Conservation (phyloP, 768 basidiomycete species). For the Boletus huronensis region DNA sequence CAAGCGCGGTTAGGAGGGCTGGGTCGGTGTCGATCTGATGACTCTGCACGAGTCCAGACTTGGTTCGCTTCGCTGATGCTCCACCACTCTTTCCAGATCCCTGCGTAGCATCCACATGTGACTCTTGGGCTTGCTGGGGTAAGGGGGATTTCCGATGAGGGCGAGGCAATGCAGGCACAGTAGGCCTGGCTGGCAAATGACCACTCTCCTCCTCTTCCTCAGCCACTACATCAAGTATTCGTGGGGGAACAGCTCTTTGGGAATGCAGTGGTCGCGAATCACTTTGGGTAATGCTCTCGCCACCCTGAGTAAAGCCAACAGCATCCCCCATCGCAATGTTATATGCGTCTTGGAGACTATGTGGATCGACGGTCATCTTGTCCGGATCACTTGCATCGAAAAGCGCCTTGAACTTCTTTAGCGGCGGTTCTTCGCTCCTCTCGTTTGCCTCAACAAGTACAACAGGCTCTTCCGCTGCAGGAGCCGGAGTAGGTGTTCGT, state of each 20-base stretch:
- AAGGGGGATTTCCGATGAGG: constrained; percentile 1
- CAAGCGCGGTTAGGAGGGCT: constrained; percentile 68
- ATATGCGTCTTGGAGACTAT: constrained; percentile 11
- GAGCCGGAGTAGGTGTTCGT: constrained; percentile 39
- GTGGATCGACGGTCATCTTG: constrained; percentile 29
- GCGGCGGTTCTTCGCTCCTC: constrained; percentile 44
- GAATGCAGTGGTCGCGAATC: constrained; percentile 13
- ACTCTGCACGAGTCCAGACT: background rate
- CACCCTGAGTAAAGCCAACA: constrained; percentile 10
- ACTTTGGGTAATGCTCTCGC: constrained; percentile 29
- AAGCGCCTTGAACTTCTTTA: constrained; percentile 68
- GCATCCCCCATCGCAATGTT: constrained; percentile 9
- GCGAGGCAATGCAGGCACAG: background rate
- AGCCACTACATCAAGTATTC: constrained; percentile 35
- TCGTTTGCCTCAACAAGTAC: constrained; percentile 13
- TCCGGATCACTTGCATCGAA: constrained; percentile 65
- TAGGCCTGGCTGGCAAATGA: background rate
- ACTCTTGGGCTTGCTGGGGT: background rate
- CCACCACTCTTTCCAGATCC: constrained; percentile 22
- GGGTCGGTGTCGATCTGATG: constrained; percentile 52
- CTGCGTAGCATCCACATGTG: constrained; percentile 10
- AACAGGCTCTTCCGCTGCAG: constrained; percentile 17
- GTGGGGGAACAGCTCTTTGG: constrained; percentile 6
- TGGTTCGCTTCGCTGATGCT: constrained; percentile 7
- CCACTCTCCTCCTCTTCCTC: constrained; percentile 57